These are phyloP conservation scores for Adansonia rubrostipa DNA, from an alignment of 441 rosid species.

Conservation along the genomic window DNA sequence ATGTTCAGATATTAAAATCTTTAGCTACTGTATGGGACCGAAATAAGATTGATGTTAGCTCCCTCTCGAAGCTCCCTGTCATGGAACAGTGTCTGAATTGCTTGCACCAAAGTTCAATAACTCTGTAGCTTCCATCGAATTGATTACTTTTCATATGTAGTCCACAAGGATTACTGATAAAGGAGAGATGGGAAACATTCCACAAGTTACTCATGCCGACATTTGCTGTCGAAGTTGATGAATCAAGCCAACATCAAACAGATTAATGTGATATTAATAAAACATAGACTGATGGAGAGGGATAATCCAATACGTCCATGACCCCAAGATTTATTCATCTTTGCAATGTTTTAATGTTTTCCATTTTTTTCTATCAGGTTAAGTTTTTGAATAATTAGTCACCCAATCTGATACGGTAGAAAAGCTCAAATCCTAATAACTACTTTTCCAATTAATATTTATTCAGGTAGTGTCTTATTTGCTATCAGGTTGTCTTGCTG, in stretches of 20 bases:
- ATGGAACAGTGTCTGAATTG: not conserved
- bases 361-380: not conserved
- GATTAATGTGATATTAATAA: not conserved
- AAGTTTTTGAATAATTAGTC: too few relatives aligned
- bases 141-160: not conserved
- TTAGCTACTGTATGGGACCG: not conserved
- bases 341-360: not conserved
- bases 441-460: too few relatives aligned
- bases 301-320: not conserved
- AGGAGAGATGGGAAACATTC: not conserved
- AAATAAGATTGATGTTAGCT: not conserved
- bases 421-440: too few relatives aligned
- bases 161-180: not conserved
- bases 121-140: not conserved
- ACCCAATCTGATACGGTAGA: too few relatives aligned
- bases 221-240: not conserved
- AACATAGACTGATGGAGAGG: not conserved
- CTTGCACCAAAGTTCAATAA: not conserved
- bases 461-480: too few relatives aligned
- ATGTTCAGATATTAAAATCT: not conserved
- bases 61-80: not conserved
- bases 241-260: not conserved
- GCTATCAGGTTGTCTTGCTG: too few relatives aligned
- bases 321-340: not conserved
- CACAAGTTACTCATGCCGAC: constrained; percentile 4